Evolutionary conservation across 2,329 filamentous ascomycete genomes (phyloP).

Genomic region (Pseudogymnoascus sp.): DNA sequence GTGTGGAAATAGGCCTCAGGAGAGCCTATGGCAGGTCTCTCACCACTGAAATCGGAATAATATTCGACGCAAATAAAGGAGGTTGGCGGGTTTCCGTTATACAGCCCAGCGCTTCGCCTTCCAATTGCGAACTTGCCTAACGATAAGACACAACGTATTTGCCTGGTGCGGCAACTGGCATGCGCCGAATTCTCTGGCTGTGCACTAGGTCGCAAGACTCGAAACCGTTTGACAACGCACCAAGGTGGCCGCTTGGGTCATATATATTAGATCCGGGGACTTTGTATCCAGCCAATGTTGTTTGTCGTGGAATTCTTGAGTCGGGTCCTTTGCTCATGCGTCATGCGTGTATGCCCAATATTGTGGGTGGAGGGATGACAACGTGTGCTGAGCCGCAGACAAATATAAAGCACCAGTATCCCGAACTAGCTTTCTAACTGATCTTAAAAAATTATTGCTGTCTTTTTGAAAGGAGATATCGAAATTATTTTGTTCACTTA

Average conservation of each 20-base stretch:
- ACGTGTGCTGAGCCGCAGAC: neutral
- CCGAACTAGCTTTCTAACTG: neutral
- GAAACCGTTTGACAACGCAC: neutral
- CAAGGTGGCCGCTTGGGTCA: neutral
- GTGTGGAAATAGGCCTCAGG: neutral
- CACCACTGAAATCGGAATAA: neutral
- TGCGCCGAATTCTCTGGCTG: neutral
- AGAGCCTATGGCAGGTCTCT: neutral
- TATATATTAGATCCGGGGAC: neutral
- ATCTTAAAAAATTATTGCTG: no score
- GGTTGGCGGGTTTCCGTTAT: neutral
- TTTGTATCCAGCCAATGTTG: slow-evolving; percentile 3
- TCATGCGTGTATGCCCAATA: slow-evolving; percentile 5
- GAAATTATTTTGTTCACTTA: neutral
- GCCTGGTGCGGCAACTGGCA: neutral
- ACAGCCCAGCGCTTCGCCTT: neutral
- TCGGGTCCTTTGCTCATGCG: slow-evolving; percentile 4
- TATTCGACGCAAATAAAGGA: neutral
- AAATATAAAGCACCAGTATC: neutral
- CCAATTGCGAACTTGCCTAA: neutral
- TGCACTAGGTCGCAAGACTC: neutral
- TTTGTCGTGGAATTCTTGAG: neutral
- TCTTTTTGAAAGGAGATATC: neutral
- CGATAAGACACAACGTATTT: neutral
- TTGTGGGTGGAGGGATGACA: neutral